Evolutionary conservation across 2,329 filamentous ascomycete genomes (phyloP).

Genomic region (Penicillium hordei): DNA sequence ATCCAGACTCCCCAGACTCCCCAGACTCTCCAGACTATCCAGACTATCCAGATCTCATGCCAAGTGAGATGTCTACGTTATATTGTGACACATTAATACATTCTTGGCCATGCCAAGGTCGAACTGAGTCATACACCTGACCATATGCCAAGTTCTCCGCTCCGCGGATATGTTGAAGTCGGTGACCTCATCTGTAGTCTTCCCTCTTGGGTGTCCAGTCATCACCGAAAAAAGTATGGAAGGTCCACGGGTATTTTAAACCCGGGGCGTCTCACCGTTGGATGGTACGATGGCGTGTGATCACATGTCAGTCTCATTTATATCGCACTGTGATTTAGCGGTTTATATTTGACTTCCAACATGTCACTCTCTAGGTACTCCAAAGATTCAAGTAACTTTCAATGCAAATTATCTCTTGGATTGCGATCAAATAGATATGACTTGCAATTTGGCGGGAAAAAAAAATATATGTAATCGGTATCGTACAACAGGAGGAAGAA

Average conservation of each 20-base stretch:
- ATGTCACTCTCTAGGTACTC: background rate
- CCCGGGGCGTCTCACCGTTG: background rate
- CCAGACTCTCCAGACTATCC: background rate
- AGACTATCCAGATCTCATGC: background rate
- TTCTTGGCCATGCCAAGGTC: slow-evolving; percentile 1
- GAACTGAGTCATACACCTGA: background rate
- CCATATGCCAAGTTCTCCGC: slow-evolving; percentile 7
- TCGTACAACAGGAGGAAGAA: slow-evolving; percentile 20
- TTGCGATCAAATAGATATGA: slow-evolving; percentile 22
- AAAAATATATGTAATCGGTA: slow-evolving; percentile 17
- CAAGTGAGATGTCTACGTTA: background rate
- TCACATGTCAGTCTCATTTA: background rate
- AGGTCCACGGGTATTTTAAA: background rate
- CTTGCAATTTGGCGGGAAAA: slow-evolving; percentile 21
- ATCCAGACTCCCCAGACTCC: background rate
- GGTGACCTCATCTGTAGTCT: background rate
- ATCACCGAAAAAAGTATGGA: too few species aligned
- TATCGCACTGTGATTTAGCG: background rate
- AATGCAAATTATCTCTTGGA: slow-evolving; percentile 8
- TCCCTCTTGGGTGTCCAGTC: background rate
- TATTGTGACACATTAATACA: background rate
- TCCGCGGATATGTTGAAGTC: background rate
- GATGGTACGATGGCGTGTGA: background rate
- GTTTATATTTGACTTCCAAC: background rate
- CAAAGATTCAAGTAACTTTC: background rate